These are phyloP conservation scores for Orbilia quercus DNA, from an alignment of 2,329 filamentous ascomycete genomes.

Conservation along the genomic window DNA sequence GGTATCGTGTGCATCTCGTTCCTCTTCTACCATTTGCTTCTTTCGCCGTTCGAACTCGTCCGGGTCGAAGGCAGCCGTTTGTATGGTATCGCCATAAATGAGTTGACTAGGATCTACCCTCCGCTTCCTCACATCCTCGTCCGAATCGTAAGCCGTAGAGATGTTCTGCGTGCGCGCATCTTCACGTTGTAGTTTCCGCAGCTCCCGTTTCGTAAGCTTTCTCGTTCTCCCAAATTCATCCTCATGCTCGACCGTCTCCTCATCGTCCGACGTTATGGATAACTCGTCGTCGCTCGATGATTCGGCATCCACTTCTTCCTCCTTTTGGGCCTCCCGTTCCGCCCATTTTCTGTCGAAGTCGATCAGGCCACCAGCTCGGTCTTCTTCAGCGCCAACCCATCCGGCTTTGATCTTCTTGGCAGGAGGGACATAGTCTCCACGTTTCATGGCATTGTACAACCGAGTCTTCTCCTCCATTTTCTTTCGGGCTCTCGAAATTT, in stretches of 20 bases:
- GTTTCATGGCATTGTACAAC: slow-evolving; percentile 88
- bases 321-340: slow-evolving; percentile 68
- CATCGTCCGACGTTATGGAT: slow-evolving; percentile 63
- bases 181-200: slow-evolving; percentile 68
- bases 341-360: slow-evolving; percentile 98
- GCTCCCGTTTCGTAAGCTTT: slow-evolving; percentile 74
- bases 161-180: slow-evolving; percentile 36
- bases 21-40: slow-evolving; percentile 80
- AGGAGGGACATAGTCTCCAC: slow-evolving; percentile 78
- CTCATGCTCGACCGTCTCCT: slow-evolving; percentile 82
- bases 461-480: slow-evolving; percentile 91
- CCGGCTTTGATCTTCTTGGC: slow-evolving; percentile 40
- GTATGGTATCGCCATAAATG: slow-evolving; percentile 87
- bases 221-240: slow-evolving; percentile 93
- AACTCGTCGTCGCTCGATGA: slow-evolving; percentile 62
- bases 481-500: slow-evolving; percentile 74
- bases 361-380: slow-evolving; percentile 76
- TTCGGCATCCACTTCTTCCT: slow-evolving; percentile 46
- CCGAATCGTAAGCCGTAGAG: slow-evolving; percentile 45
- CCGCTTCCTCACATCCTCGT: slow-evolving; percentile 56
- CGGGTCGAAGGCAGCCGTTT: slow-evolving; percentile 83
- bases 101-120: slow-evolving; percentile 68
- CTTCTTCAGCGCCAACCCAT: slow-evolving; percentile 66
- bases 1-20: slow-evolving; percentile 78
- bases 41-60: slow-evolving; percentile 69